These are phyloP conservation scores for Penicillium occitanis DNA, from an alignment of 2,329 filamentous ascomycete species.

Conservation along the genomic window DNA sequence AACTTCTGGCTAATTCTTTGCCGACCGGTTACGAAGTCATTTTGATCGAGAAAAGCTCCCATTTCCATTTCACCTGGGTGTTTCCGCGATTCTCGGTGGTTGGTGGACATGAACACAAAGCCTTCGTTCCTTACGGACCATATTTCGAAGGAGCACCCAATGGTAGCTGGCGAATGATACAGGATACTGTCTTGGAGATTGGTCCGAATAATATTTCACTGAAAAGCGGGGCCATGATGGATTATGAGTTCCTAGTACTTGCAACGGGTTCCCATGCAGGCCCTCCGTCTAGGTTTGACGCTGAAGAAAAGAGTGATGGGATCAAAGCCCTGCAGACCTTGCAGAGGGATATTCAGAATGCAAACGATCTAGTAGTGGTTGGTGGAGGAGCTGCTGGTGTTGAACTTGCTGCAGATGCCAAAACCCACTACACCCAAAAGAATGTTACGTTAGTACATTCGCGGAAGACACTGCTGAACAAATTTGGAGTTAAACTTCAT, in stretches of 20 bases:
- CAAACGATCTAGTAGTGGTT: constrained; percentile 51
- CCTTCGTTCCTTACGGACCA: constrained; percentile 60
- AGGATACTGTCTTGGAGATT: constrained; percentile 45
- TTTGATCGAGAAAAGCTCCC: constrained; percentile 59
- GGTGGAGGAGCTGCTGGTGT: constrained; percentile 63
- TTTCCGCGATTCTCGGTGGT: constrained; percentile 61
- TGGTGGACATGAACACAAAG: constrained; percentile 57
- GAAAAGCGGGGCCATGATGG: constrained; percentile 46
- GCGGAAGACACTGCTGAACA: constrained; percentile 53
- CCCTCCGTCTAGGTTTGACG: constrained; percentile 52
- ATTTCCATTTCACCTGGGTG: constrained; percentile 62
- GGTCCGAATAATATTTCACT: constrained; percentile 40
- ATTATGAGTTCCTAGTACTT: constrained; percentile 39
- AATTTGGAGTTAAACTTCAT: constrained; percentile 49
- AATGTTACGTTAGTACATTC: constrained; percentile 60
- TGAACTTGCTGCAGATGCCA: constrained; percentile 61
- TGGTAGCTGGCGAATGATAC: constrained; percentile 42
- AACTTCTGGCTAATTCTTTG: constrained; percentile 51
- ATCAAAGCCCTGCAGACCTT: constrained; percentile 47
- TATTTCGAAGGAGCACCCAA: constrained; percentile 38
- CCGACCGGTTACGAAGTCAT: constrained; percentile 55
- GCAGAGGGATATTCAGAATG: constrained; percentile 48
- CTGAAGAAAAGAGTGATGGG: constrained; percentile 45
- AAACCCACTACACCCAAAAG: constrained; percentile 57
- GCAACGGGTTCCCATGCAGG: constrained; percentile 56